Evolutionary conservation across 192 early-diverging fungal genomes (phyloP), one percentile per base, ranked within the genome.

Genomic region (Phycomyces nitens): DNA sequence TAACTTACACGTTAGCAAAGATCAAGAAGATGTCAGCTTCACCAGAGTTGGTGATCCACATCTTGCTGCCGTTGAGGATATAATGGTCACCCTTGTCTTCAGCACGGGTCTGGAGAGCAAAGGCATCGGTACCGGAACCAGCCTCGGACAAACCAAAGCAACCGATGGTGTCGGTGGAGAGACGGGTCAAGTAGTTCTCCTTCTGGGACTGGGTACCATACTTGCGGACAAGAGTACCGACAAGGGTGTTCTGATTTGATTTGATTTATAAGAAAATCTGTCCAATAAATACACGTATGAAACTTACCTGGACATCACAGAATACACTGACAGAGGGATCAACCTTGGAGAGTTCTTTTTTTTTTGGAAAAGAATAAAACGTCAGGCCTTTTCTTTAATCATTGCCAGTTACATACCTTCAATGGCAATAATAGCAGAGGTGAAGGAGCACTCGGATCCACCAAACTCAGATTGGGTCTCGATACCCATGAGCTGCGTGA

Each of bases 11-110:
- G 70, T 93, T 97, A 79, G 97, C 97, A 84, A 99, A 99, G 21
- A 99, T 94, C 41, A 99, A 81, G 79, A 97, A 99, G 68, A 97
- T 84, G 41, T 92, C 95, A 60, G 95, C 94, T 69, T 97, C 95
- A 57, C 76, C 83, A n/a, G 94, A 94, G 85, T 99, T 94, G 64
- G 93, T 91, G 73, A 95, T 95, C 91, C 91, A 94, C 93, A 94
- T 95, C 81, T 94, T 94, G 55, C 79, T 74, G 16, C 90, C 93
- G 73, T 90, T 94, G 40, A 99, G 58, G 58, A 96, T 73, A 61
- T 94, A 99, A 74, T 96, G 81, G 73, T 95, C 91, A 63, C 89
- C 94, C 56, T 94, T 79, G 64, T 89, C 89, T 41, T 82, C 83
- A 18, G 97, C 97, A 22, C 82, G 83, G 14, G 88, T 90, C 23